These are phyloP conservation scores for Ascodesmis nigricans DNA, from an alignment of 495 filamentous ascomycete species.

Conservation along the genomic window DNA sequence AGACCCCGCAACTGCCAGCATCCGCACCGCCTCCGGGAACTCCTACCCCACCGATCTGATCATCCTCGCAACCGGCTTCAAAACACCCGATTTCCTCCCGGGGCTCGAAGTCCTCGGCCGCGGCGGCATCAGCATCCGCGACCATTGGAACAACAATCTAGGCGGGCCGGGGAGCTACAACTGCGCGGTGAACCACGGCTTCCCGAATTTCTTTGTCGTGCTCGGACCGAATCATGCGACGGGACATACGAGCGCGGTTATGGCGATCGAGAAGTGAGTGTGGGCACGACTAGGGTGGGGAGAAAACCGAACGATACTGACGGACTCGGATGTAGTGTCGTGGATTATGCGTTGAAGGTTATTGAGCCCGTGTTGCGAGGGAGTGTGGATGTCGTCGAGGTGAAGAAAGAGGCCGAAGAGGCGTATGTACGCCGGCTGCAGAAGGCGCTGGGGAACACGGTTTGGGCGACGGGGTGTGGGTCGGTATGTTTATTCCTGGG, in stretches of 20 bases:
- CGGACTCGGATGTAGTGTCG: constrained; percentile 9
- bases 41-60: constrained; percentile 38
- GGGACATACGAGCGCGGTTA: constrained; percentile 39
- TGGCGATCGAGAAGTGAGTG: constrained; percentile 34
- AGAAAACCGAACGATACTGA: too few species aligned
- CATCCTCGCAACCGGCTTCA: constrained; percentile 37
- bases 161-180: constrained; percentile 40
- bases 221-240: constrained; percentile 44
- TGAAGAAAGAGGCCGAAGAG: constrained; percentile 27
- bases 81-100: constrained; percentile 26
- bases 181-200: constrained; percentile 39
- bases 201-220: constrained; percentile 48
- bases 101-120: constrained; percentile 27
- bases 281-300: too few species aligned
- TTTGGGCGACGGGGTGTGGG: constrained; percentile 25
- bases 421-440: constrained; percentile 26
- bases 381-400: constrained; percentile 17
- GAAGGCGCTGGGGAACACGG: constrained; percentile 23
- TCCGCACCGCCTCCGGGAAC: constrained; percentile 18
- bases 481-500: too few species aligned
- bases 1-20: constrained; percentile 20
- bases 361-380: constrained; percentile 31
- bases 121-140: constrained; percentile 28
- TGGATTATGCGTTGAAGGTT: constrained; percentile 31
- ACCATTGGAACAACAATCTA: constrained; percentile 32